phyloP scores from a whole-genome alignment of 2,329 filamentous ascomycete genomes.

The Stachybotrys chartarum region DNA sequence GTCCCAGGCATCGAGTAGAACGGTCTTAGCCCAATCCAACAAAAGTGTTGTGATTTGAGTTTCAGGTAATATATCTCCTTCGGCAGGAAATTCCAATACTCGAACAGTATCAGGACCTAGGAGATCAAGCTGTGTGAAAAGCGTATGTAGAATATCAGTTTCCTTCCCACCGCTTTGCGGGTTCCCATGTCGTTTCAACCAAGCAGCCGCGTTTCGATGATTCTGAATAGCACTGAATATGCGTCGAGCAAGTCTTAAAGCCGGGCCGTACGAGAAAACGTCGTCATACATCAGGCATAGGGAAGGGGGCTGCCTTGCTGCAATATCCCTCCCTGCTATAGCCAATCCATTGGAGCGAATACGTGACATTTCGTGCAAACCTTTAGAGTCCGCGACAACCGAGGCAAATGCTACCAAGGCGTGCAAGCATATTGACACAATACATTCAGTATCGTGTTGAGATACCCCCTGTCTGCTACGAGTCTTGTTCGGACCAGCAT shows the following conservation, averaged over 20 bases:
- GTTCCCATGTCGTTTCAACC: slow-evolving; percentile 32
- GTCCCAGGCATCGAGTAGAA: slow-evolving; percentile 76
- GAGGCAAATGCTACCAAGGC: slow-evolving; percentile 54
- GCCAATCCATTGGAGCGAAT: slow-evolving; percentile 48
- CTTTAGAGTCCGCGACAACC: slow-evolving; percentile 35
- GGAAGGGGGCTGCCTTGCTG: slow-evolving; percentile 37
- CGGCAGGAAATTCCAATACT: slow-evolving; percentile 39
- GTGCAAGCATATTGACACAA: slow-evolving; percentile 56
- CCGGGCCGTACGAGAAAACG: slow-evolving; percentile 53
- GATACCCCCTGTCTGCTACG: slow-evolving; percentile 20
- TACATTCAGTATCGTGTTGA: slow-evolving; percentile 41
- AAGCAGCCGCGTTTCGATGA: slow-evolving; percentile 35
- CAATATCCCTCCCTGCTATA: slow-evolving; percentile 36
- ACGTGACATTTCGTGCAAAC: slow-evolving; percentile 53
- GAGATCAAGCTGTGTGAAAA: slow-evolving; percentile 48
- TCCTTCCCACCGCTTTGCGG: slow-evolving; percentile 23
- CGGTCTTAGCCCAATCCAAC: slow-evolving; percentile 66
- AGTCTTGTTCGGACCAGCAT: too few relatives aligned
- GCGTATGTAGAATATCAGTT: slow-evolving; percentile 36
- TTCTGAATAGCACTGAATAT: slow-evolving; percentile 50
- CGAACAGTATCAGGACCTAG: slow-evolving; percentile 37
- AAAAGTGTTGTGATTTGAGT: slow-evolving; percentile 48
- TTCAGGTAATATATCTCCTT: slow-evolving; percentile 49
- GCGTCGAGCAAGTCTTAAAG: slow-evolving; percentile 50
- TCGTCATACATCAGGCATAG: slow-evolving; percentile 57